Conservation (phyloP, 2,329 filamentous ascomycete species). For the Fusarium secorum region DNA sequence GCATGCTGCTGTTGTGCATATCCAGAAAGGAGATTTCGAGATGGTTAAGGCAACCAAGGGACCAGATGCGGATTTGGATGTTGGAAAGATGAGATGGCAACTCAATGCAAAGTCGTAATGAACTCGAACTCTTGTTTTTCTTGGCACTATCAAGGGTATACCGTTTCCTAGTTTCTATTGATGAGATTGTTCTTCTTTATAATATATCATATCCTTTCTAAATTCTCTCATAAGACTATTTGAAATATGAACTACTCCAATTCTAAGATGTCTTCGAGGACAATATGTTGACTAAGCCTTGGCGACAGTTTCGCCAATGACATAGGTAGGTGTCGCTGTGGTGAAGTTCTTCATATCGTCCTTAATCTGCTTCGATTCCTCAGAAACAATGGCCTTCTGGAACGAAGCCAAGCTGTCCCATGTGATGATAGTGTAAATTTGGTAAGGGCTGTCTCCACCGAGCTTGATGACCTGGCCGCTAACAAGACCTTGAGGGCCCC, state of each 20-base stretch:
- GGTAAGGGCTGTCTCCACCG: slow-evolving; percentile 3
- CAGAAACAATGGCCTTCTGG: neutral
- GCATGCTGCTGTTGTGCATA: neutral
- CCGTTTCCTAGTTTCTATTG: fast-evolving
- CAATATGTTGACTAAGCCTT: neutral
- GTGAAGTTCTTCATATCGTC: slow-evolving; percentile 18
- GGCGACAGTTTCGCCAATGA: neutral
- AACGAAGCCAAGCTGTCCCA: slow-evolving; percentile 16
- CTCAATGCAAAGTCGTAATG: neutral
- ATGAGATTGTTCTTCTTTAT: neutral
- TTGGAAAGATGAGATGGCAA: neutral
- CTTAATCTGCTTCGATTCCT: neutral
- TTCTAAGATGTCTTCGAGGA: too few relatives aligned
- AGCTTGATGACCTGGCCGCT: slow-evolving; percentile 5
- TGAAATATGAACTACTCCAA: too few relatives aligned
- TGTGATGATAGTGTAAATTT: neutral
- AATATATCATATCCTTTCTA: neutral
- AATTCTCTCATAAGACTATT: fast-evolving
- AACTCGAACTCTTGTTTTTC: fast-evolving
- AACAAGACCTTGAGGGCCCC: neutral
- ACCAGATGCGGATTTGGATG: neutral
- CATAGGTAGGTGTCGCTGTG: neutral
- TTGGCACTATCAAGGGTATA: fast-evolving
- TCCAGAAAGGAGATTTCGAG: slow-evolving; percentile 8
- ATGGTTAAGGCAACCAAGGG: neutral